Base-by-base conservation (phyloP, 2,329 filamentous ascomycete species). In the Grosmannia serpens region DNA sequence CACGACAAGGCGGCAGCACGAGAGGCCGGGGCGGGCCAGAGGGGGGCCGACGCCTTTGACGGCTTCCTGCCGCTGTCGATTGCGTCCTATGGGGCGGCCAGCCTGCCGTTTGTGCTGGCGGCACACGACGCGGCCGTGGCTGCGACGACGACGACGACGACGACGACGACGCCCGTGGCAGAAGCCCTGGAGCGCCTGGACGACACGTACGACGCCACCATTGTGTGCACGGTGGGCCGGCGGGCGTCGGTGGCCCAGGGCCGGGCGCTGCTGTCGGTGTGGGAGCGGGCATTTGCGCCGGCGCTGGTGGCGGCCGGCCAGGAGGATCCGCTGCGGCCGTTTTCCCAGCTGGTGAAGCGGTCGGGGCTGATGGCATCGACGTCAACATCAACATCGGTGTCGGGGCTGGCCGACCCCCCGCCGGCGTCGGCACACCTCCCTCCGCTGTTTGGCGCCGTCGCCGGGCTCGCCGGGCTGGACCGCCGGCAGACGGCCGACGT, bases 171-270 rank as follows among this genome's bases (percentile, higher is more conserved):
- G 7, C 4, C 35, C 35, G 5, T 61, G 2, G 35, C 59, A 1
- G 27, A 54, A 0, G 60, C 65, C 3, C 73, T 91, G 6, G 69
- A 75, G 11, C 69, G 72, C 0, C 76, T 92, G 7, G 89, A 92
- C 73, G 89, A 94, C 72, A 76, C 80, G 63, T 82, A 89, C 54
- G 89, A 94, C 70, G 88, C 89, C 10, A 81, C 83, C 31, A 85
- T 88, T 10, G 79, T 88, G 51, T 94, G 89, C 71, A 84, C 87
- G n/a, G 89, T 94, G 17, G 88, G 86, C 15, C 78, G 88, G 0
- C 80, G 89, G 22, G 88, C 89, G 0, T 89, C 85, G 63, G 78
- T 87, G 54, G 83, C 86, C 1, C 89, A 94, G 71, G 89, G 89
- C 10, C 76, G 87, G 58, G 89, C 89, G 4, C 73, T 94, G 60